Evolutionary conservation across 495 filamentous ascomycete genomes (phyloP).

Genomic region (Penicillium maclennaniae): DNA sequence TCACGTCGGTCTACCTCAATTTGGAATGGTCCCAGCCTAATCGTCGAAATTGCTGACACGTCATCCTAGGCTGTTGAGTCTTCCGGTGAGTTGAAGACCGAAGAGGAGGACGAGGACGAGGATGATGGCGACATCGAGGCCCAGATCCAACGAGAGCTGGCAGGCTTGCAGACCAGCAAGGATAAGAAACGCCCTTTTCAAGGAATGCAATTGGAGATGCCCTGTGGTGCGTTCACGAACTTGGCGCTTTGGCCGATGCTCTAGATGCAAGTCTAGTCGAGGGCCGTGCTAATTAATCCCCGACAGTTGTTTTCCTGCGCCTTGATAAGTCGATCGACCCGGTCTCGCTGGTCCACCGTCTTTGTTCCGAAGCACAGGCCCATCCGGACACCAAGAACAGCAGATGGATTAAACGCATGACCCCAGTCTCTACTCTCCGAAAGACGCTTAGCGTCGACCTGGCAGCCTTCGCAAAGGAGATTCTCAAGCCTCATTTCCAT

Average conservation of each 20-base stretch:
- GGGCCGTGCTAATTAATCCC: conserved; percentile 25
- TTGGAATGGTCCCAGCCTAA: not conserved
- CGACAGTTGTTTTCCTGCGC: conserved; percentile 41
- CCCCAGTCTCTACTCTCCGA: conserved; percentile 68
- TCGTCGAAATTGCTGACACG: conserved; percentile 2
- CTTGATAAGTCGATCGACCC: conserved; percentile 69
- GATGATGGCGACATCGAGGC: conserved; percentile 72
- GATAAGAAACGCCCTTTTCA: conserved; percentile 52
- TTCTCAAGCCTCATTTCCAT: conserved; percentile 72
- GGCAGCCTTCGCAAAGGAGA: conserved; percentile 63
- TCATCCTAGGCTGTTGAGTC: conserved; percentile 20
- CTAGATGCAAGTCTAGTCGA: not conserved
- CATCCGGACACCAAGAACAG: conserved; percentile 54
- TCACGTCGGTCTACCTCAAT: conserved; percentile 48
- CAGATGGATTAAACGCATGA: conserved; percentile 79
- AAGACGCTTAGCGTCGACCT: conserved; percentile 78
- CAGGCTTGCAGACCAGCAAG: conserved; percentile 53
- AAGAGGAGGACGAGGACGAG: conserved; percentile 30
- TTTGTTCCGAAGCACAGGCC: conserved; percentile 63
- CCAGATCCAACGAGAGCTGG: conserved; percentile 75
- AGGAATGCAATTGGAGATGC: conserved; percentile 65
- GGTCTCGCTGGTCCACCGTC: conserved; percentile 67
- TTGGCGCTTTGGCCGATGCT: not conserved
- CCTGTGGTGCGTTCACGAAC: conserved; percentile 59
- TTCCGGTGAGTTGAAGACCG: conserved; percentile 6